These are phyloP conservation scores for Hippophae tibetana DNA, from an alignment of 306 rosid species.

Conservation along the genomic window DNA sequence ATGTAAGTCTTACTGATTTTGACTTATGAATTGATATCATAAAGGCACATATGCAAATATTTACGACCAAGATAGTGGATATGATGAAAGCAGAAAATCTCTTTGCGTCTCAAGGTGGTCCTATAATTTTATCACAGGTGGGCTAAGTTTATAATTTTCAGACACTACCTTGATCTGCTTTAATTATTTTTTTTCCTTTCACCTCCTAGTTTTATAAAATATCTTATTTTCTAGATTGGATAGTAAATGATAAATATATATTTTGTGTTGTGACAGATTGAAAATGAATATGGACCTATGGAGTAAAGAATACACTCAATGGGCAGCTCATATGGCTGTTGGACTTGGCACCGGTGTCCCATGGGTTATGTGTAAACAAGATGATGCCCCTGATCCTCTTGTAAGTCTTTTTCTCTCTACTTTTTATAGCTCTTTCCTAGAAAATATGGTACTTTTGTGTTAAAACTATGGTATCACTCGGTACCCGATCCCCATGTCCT, in stretches of 20 bases:
- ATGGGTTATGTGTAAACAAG: slow-evolving; percentile 99
- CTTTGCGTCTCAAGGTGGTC: slow-evolving; percentile 83
- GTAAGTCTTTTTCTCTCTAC: slow-evolving; percentile 38
- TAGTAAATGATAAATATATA: slow-evolving; percentile 6
- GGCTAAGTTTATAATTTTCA: slow-evolving; percentile 1
- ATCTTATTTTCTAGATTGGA: slow-evolving; percentile 7
- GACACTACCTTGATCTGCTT: slow-evolving; percentile 13
- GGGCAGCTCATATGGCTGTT: slow-evolving; percentile 96
- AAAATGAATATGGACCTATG: slow-evolving; percentile 93
- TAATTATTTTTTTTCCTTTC: neutral
- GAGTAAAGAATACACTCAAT: slow-evolving; percentile 63
- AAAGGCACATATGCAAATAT: slow-evolving; percentile 78
- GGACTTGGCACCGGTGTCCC: slow-evolving; percentile 95
- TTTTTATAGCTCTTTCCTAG: slow-evolving; percentile 3
- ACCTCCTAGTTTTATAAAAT: neutral
- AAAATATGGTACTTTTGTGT: no score
- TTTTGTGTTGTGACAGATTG: slow-evolving; percentile 53
- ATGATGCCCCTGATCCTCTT: slow-evolving; percentile 98
- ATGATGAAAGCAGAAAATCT: slow-evolving; percentile 96
- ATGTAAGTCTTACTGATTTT: slow-evolving; percentile 10
- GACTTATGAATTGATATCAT: slow-evolving; percentile 20
- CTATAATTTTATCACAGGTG: slow-evolving; percentile 94
- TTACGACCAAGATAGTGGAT: slow-evolving; percentile 71
- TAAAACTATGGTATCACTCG: no score
- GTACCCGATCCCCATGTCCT: slow-evolving; percentile 6